Base-by-base conservation (phyloP, 2,329 filamentous ascomycete species). In the Aspergillus neotritici region DNA sequence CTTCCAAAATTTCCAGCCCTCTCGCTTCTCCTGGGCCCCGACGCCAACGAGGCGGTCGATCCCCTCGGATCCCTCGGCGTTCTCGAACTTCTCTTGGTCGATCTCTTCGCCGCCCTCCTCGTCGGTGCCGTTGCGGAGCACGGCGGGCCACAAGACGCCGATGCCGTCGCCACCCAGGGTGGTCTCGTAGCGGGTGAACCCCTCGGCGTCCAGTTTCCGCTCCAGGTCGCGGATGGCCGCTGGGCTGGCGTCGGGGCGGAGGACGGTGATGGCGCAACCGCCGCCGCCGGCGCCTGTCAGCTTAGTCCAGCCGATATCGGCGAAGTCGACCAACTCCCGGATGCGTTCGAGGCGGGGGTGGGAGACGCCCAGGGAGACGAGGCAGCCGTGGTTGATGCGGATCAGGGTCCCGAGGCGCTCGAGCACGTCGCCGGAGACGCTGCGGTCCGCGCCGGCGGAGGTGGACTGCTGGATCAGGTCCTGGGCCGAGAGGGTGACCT, bases 281-380 rank as follows among this genome's bases (percentile, higher is more conserved):
- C 93, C 94, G 10, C 93, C 94, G 15, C 93, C 93, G 1, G 93
- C 93, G 29, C 93, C 93, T 0, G 93, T 98, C 44, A 98, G 77
- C 66, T 98, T 98, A 10, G 93, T 96, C 90, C 90, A 98, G 25
- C 93, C 93, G 43, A 96, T 86, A 32, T 84, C 86, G 44, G 88
- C 80, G 55, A 93, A 82, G 54, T 98, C 91, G 37, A 94, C 85
- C 17, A 98, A 73, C 68, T 95, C 91, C 49, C 93, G 82, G 55
- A 98, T 83, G 28, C 91, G 82, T 69, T 98, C 93, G 17, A 98
- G 76, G 36, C 89, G 83, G 1, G 93, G 94, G 65, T 98, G 93
- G 2, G 90, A 97, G 21, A 97, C 93, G 6, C 93, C 93, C 3
- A 98, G 73, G 1, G 89, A 84, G n/a, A 88, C 84, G 15, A 98